These are phyloP conservation scores for Cyclotella distinguenda DNA, from an alignment of 108 stramenopile genomes.

Conservation along the genomic window DNA sequence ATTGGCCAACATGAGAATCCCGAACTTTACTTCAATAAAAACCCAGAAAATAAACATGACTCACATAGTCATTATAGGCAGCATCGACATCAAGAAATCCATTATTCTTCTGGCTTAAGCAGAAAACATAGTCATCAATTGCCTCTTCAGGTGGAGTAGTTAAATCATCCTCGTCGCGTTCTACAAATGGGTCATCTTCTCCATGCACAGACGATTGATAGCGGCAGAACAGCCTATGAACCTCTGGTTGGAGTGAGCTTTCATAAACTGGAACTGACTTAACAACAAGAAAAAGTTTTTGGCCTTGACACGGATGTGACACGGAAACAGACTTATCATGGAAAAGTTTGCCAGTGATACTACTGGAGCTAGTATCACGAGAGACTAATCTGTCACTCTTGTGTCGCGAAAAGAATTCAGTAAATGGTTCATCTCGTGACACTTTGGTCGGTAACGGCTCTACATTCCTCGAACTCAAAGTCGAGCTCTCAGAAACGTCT, in stretches of 20 bases:
- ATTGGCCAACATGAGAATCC: background rate
- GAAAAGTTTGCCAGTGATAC: background rate
- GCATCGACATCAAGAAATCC: slow-evolving; percentile 48
- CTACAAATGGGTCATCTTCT: slow-evolving; percentile 70
- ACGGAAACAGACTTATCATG: slow-evolving; percentile 12
- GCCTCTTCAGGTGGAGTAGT: slow-evolving; percentile 5
- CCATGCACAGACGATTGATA: slow-evolving; percentile 75
- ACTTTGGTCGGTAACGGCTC: background rate
- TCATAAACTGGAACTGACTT: slow-evolving; percentile 66
- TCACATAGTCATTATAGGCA: slow-evolving; percentile 43
- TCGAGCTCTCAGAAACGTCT: background rate
- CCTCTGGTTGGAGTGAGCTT: slow-evolving; percentile 72
- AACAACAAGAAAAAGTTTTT: slow-evolving; percentile 48
- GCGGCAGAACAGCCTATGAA: slow-evolving; percentile 62
- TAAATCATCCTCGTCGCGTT: slow-evolving; percentile 3
- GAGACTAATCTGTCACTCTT: background rate
- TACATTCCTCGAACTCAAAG: background rate
- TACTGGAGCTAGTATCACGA: background rate
- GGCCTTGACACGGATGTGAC: slow-evolving; percentile 1
- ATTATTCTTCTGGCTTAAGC: slow-evolving; percentile 13
- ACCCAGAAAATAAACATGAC: background rate
- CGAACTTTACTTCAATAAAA: no score
- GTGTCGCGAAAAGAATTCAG: slow-evolving; percentile 26
- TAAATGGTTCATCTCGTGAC: slow-evolving; percentile 16
- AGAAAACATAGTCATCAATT: slow-evolving; percentile 14